Conservation (phyloP, 2,329 filamentous ascomycete species). For the Knufia petricola region DNA sequence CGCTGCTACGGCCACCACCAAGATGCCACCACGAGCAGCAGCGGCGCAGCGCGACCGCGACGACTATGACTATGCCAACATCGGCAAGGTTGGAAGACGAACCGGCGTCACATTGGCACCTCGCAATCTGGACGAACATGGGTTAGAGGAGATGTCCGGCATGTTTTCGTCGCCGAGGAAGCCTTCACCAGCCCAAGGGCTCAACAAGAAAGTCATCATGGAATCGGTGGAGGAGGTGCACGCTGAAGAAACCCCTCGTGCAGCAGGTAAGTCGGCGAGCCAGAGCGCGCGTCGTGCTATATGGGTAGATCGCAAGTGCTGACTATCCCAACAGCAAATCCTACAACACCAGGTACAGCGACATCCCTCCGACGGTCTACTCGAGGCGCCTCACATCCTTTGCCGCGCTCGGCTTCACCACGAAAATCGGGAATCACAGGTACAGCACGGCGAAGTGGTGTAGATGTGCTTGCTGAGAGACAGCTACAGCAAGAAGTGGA, state of each 20-base stretch:
- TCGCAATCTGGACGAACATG: conserved; percentile 78
- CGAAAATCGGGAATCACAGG: conserved; percentile 36
- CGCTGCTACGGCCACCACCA: conserved; percentile 13
- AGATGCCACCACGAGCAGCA: conserved; percentile 32
- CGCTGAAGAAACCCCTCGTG: conserved; percentile 49
- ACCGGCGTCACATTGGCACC: conserved; percentile 78
- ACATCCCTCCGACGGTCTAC: conserved; percentile 28
- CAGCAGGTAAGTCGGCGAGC: not conserved
- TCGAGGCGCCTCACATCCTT: conserved; percentile 30
- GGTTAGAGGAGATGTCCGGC: conserved; percentile 76
- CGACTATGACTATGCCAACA: conserved; percentile 39
- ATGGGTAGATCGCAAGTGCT: not conserved
- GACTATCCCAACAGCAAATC: conserved; percentile 27
- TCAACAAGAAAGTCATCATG: conserved; percentile 10
- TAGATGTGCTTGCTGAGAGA: conserved; percentile 31
- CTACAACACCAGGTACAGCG: conserved; percentile 34
- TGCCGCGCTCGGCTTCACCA: conserved; percentile 36
- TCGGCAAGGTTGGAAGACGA: conserved; percentile 53
- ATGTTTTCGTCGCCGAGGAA: conserved; percentile 83
- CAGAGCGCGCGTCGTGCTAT: not conserved
- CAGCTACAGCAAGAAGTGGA: conserved; percentile 22
- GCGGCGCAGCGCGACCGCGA: conserved; percentile 32
- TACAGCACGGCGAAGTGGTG: conserved; percentile 34
- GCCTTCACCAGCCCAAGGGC: conserved; percentile 34
- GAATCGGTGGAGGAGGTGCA: conserved; percentile 26